Base-by-base conservation (phyloP, 1,139 yeast genomes). In the Magnusiomyces suaveolens region DNA sequence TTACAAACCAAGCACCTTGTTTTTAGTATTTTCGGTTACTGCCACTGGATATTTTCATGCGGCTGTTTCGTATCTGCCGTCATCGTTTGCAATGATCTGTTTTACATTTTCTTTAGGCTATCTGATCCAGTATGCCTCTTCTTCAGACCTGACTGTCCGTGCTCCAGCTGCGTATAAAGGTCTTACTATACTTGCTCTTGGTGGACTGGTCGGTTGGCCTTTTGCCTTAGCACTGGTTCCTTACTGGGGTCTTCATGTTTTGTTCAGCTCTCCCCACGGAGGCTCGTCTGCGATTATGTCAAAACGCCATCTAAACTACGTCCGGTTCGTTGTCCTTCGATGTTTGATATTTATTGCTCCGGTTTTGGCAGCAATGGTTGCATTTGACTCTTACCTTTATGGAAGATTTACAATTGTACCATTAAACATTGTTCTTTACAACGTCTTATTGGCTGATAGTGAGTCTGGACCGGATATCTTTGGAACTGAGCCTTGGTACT, bases 181-280 rank as follows among this genome's bases (percentile, higher is more conserved):
- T 1, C 72, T 85, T 46, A 64, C 78, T 1, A 77, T 77, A 72
- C 74, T 79, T 51, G 72, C 79, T 43, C 59, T 85, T 21, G 95
- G 92, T 4, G 94, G 94, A 0, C 65, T 90, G 1, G 60, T 85
- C 39, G 97, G 97, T 1, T 90, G 97, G 97, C 97, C 97, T 1
- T 90, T 90, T 69, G 81, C 85, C 0, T 69, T 87, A 56, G 82
- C 80, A 0, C 70, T 88, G 54, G 82, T 83, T 2, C 53, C 53
- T 16, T 43, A 39, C 1, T 56, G 58, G 58, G 56, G 52, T 1
- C 21, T 56, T 2, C 55, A 54, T 44, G 49, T 52, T 36, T 43
- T 54, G 3, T 33, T 50, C 18, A 50, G 36, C 12, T 38, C 52
- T 2, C 14, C 48, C 1, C 43, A 48, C 12, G 24, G 29, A 21